Conservation (phyloP, 768 basidiomycete genomes). For the Russula foetens region DNA sequence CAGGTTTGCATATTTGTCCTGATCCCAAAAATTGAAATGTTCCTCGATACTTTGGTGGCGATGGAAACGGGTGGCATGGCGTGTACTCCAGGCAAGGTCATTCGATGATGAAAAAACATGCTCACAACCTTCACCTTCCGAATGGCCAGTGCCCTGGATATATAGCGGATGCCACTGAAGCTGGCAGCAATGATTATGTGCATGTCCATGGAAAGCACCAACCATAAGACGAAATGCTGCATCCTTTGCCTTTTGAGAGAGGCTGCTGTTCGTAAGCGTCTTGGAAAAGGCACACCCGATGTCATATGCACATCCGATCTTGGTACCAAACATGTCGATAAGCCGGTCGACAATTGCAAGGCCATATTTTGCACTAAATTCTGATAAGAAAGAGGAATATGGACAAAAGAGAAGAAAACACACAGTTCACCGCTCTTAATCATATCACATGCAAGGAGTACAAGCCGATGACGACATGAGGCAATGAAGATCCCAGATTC, state of each 20-base stretch:
- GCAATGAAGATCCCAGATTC: neutral
- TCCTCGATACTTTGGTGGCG: conserved; percentile 26
- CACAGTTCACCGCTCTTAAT: neutral
- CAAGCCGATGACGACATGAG: neutral
- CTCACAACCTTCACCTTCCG: conserved; percentile 26
- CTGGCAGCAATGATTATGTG: conserved; percentile 26
- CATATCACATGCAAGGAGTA: neutral
- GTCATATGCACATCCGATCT: conserved; percentile 22
- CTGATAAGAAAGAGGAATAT: too few relatives aligned
- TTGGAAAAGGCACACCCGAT: conserved; percentile 24
- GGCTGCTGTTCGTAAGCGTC: conserved; percentile 16
- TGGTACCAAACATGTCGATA: neutral
- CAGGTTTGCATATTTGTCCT: too few relatives aligned
- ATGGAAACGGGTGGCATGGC: conserved; percentile 24
- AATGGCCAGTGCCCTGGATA: conserved; percentile 22
- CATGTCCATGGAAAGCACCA: conserved; percentile 27
- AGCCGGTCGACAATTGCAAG: neutral
- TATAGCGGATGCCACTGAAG: conserved; percentile 25
- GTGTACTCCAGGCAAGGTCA: conserved; percentile 19
- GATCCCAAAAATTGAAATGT: too few relatives aligned
- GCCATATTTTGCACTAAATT: neutral
- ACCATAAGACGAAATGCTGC: conserved; percentile 18
- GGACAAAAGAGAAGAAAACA: neutral
- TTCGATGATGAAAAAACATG: conserved; percentile 26
- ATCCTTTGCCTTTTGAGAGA: conserved; percentile 11